Conservation (phyloP, 345 rosid genomes). For the Gossypium ekmanianum region DNA sequence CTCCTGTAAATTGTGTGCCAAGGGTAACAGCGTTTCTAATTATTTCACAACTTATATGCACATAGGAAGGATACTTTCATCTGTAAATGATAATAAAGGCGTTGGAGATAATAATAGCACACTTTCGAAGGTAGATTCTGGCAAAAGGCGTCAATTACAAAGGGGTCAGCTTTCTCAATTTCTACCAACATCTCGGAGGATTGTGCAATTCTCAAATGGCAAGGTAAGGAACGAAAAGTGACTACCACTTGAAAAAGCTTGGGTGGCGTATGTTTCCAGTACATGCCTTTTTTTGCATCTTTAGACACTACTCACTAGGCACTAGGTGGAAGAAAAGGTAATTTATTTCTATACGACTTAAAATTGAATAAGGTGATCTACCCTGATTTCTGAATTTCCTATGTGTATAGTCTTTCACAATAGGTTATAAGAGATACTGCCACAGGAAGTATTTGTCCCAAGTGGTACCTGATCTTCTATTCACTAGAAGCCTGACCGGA, state of each 20-base stretch:
- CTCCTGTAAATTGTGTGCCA: neutral
- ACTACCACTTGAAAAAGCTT: neutral
- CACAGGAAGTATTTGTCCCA: neutral
- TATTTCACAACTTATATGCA: conserved; percentile 10
- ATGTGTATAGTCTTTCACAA: neutral
- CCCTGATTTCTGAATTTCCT: neutral
- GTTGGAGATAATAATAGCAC: conserved; percentile 31
- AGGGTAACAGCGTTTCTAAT: conserved; percentile 5
- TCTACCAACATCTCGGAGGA: conserved; percentile 88
- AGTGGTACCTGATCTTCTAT: neutral
- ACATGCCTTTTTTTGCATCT: neutral
- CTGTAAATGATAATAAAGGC: conserved; percentile 38
- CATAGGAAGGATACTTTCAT: conserved; percentile 81
- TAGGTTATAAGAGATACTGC: neutral
- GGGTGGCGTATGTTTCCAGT: neutral
- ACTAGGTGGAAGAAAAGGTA: neutral
- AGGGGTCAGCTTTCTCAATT: conserved; percentile 61
- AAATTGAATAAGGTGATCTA: neutral
- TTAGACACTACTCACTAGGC: neutral
- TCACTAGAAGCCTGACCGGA: neutral
- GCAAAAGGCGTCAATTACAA: conserved; percentile 23
- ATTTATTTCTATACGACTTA: neutral
- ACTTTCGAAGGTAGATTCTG: conserved; percentile 29
- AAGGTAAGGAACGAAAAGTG: neutral
- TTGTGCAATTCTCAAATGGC: conserved; percentile 98